Conservation (phyloP, 495 filamentous ascomycete genomes). For the Aspergillus hancockii region DNA sequence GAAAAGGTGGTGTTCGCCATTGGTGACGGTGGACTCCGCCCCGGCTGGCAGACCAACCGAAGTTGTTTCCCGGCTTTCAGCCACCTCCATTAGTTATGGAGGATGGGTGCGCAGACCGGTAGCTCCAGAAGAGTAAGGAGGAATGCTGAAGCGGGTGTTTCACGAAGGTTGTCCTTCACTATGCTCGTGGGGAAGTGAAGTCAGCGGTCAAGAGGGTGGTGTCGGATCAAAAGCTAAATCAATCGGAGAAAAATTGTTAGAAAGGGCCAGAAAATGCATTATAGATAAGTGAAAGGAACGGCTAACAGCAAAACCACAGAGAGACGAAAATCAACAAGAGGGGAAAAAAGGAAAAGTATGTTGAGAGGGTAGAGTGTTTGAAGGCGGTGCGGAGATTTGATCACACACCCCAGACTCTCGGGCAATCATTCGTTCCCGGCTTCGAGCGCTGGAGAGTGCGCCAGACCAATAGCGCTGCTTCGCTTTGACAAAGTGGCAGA, state of each 20-base stretch:
- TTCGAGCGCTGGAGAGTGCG: conserved; percentile 26
- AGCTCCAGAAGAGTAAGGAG: not conserved
- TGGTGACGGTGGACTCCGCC: conserved; percentile 35
- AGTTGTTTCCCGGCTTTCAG: conserved; percentile 41
- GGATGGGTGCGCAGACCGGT: conserved; percentile 20
- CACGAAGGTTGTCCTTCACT: not conserved
- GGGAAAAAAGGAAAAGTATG: conserved; percentile 19
- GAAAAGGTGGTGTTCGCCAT: conserved; percentile 42
- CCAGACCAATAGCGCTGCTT: conserved; percentile 16
- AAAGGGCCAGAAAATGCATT: not conserved
- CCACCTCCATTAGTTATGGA: conserved; percentile 45
- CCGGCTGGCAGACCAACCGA: conserved; percentile 37
- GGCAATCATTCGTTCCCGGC: conserved; percentile 27
- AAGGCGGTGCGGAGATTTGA: conserved; percentile 55
- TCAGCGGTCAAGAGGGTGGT: conserved; percentile 12
- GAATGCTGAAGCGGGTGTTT: not conserved
- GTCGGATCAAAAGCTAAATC: conserved; percentile 8
- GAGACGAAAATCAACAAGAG: conserved; percentile 14
- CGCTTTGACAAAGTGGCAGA: conserved; percentile 2
- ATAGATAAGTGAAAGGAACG: not conserved
- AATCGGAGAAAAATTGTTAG: conserved; percentile 8
- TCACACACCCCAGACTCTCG: conserved; percentile 39
- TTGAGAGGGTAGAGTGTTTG: conserved; percentile 24
- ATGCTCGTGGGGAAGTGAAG: conserved; percentile 7
- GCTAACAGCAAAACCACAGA: not conserved